Evolutionary conservation across 2,329 filamentous ascomycete genomes (phyloP).

Genomic region (Xylaria digitata): DNA sequence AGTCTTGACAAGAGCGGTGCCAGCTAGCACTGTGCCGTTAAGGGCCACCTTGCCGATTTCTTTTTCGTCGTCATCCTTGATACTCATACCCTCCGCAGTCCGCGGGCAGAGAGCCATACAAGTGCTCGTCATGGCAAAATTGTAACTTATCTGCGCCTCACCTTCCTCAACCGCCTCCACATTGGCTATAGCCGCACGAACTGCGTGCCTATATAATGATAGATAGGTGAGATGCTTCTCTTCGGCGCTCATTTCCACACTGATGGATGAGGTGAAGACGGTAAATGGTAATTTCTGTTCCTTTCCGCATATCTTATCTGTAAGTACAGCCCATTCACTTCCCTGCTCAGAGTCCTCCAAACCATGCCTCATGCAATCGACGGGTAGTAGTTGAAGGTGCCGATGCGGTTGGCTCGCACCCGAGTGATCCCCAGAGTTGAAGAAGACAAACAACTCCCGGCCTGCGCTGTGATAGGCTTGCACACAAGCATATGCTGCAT

Average conservation of each 20-base stretch:
- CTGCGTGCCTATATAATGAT: slow-evolving; percentile 59
- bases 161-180: slow-evolving; percentile 48
- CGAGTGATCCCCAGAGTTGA: slow-evolving; percentile 75
- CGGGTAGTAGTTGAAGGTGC: slow-evolving; percentile 77
- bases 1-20: slow-evolving; percentile 71
- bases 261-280: slow-evolving; percentile 57
- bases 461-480: slow-evolving; percentile 59
- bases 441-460: slow-evolving; percentile 70
- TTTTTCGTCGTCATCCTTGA: slow-evolving; percentile 44
- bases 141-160: slow-evolving; percentile 70
- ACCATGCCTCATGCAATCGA: slow-evolving; percentile 70
- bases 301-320: slow-evolving; percentile 51
- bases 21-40: slow-evolving; percentile 73
- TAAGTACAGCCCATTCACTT: slow-evolving; percentile 62
- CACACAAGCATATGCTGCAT: slow-evolving; percentile 70
- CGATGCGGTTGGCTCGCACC: slow-evolving; percentile 78
- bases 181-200: slow-evolving; percentile 42
- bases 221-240: slow-evolving; percentile 59
- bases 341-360: slow-evolving; percentile 49
- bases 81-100: slow-evolving; percentile 60
- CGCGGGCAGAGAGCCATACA: slow-evolving; percentile 67
- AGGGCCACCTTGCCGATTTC: slow-evolving; percentile 60
- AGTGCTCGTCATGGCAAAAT: slow-evolving; percentile 67
- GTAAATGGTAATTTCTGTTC: slow-evolving; percentile 55
- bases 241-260: slow-evolving; percentile 49